These are phyloP conservation scores for Singerocomus inundabilis DNA, from an alignment of 1,284 basidiomycete genomes.

Conservation along the genomic window DNA sequence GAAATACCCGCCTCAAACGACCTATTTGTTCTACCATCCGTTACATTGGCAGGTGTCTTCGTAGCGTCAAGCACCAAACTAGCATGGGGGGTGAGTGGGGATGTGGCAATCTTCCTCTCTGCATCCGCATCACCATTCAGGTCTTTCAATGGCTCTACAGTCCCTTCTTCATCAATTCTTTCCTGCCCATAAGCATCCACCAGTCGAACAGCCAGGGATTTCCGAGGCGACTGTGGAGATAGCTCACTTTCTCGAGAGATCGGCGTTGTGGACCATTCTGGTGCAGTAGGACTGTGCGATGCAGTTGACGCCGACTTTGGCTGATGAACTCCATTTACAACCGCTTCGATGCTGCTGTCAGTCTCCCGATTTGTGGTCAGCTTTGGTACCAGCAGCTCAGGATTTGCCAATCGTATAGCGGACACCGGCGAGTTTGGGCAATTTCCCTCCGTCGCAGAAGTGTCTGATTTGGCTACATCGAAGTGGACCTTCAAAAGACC, in stretches of 20 bases:
- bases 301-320: neutral
- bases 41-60: constrained; percentile 30
- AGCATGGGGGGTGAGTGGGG: constrained; percentile 35
- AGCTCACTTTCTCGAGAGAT: constrained; percentile 25
- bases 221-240: constrained; percentile 40
- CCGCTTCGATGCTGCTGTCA: neutral
- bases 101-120: constrained; percentile 9
- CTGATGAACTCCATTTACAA: constrained; percentile 1
- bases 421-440: constrained; percentile 28
- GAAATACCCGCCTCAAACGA: constrained; percentile 30
- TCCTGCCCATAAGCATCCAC: constrained; percentile 59
- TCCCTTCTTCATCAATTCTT: constrained; percentile 16
- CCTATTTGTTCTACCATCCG: constrained; percentile 14
- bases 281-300: constrained; percentile 15
- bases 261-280: constrained; percentile 24
- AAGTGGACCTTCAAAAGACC: constrained; percentile 65
- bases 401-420: constrained; percentile 27
- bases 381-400: constrained; percentile 18
- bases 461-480: constrained; percentile 46
- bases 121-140: constrained; percentile 15
- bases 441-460: constrained; percentile 38
- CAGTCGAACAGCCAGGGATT: constrained; percentile 52
- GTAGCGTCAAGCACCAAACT: constrained; percentile 41
- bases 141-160: neutral
- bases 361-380: neutral